A percentile compares a stretch with the other conserved stretches of the same genome.
phyloP scores from a whole-genome alignment of 2,329 filamentous ascomycete species.

The Penicillium hesseltinei region DNA sequence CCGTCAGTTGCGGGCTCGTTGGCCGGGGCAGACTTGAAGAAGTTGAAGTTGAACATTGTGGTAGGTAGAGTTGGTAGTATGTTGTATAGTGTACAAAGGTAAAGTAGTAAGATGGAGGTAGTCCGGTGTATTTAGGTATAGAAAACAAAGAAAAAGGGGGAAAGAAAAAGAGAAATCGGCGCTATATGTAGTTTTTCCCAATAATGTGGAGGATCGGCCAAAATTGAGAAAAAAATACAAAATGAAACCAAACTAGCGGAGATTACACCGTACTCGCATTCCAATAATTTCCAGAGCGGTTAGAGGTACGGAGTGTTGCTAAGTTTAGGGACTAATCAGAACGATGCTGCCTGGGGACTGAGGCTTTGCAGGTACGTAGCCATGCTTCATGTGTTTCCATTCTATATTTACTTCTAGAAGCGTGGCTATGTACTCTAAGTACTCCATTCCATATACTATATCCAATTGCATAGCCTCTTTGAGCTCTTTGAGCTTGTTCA shows the following conservation, averaged over 20 bases:
- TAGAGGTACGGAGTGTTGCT: slow-evolving; percentile 1
- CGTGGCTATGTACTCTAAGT: not conserved
- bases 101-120: too few species aligned
- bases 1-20: slow-evolving; percentile 22
- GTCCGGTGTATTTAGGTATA: not conserved
- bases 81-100: not conserved
- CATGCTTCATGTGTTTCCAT: not conserved
- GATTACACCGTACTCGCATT: not conserved
- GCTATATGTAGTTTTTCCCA: slow-evolving; percentile 6
- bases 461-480: not conserved
- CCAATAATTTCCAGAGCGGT: not conserved
- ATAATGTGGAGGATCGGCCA: slow-evolving; percentile 21
- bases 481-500: not conserved
- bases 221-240: not conserved
- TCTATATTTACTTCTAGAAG: not conserved
- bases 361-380: not conserved
- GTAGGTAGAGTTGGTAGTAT: not conserved
- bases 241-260: slow-evolving; percentile 8
- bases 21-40: slow-evolving; percentile 33
- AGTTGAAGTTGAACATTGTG: slow-evolving; percentile 32
- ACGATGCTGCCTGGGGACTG: slow-evolving; percentile 22
- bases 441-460: too few species aligned
- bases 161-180: not conserved
- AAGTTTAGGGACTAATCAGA: slow-evolving; percentile 17
- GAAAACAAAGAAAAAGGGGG: not conserved